Percentiles rank a stretch among this genome's conserved stretches.
Conservation (phyloP, 352 stramenopile species). For the Nothophytophthora sp. region DNA sequence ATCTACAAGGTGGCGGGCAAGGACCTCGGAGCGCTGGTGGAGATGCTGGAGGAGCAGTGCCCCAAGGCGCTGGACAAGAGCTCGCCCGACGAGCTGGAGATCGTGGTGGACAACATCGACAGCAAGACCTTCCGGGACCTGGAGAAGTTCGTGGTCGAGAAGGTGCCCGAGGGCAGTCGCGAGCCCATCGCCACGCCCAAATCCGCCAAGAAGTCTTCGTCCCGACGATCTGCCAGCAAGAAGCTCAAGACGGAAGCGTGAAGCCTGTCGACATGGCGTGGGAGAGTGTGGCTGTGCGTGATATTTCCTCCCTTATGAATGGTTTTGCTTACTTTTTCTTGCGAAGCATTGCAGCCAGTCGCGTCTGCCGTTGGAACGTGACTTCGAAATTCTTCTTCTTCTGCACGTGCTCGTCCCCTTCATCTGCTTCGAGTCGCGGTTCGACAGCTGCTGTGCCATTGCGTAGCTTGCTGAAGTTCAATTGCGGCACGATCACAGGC, state of each 20-base stretch:
- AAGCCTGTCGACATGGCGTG: background rate
- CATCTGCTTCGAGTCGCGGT: background rate
- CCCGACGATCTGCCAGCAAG: slow-evolving; percentile 55
- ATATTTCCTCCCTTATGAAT: too few species aligned
- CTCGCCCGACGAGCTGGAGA: slow-evolving; percentile 86
- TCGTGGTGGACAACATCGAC: slow-evolving; percentile 89
- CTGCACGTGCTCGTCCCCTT: slow-evolving; percentile 15
- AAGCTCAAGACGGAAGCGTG: slow-evolving; percentile 63
- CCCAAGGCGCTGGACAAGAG: slow-evolving; percentile 87
- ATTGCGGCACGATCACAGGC: slow-evolving; percentile 12
- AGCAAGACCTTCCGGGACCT: slow-evolving; percentile 88
- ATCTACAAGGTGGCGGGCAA: slow-evolving; percentile 86
- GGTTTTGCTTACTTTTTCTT: slow-evolving; percentile 35
- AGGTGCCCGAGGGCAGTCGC: slow-evolving; percentile 65
- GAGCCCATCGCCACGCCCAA: slow-evolving; percentile 65
- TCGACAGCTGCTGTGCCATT: slow-evolving; percentile 1
- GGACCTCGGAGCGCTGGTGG: slow-evolving; percentile 74
- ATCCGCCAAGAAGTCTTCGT: slow-evolving; percentile 53
- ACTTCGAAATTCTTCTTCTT: slow-evolving; percentile 49
- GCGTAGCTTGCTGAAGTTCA: slow-evolving; percentile 30
- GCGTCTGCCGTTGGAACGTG: slow-evolving; percentile 49
- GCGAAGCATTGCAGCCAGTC: slow-evolving; percentile 52
- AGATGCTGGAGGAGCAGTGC: slow-evolving; percentile 85
- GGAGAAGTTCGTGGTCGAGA: slow-evolving; percentile 79
- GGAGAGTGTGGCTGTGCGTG: too few species aligned